Evolutionary conservation across 139 green algal species (phyloP).

Genomic region (Zygnema cylindricum): DNA sequence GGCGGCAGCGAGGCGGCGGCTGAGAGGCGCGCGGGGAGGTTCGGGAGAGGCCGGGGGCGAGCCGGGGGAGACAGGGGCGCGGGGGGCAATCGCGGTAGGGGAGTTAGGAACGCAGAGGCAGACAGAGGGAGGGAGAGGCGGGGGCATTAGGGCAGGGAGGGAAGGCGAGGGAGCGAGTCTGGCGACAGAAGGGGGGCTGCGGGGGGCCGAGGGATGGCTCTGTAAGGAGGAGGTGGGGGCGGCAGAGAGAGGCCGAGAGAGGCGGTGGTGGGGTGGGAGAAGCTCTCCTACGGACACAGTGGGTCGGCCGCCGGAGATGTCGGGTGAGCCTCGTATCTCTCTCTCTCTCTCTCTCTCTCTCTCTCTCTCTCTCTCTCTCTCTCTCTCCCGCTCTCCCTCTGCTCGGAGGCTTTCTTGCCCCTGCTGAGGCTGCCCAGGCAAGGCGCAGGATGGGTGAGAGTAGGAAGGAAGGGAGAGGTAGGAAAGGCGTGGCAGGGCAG

Average conservation of each 20-base stretch:
- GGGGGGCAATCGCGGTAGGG: not conserved
- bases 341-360: too few relatives aligned
- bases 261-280: not conserved
- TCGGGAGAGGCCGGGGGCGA: too few relatives aligned
- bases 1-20: too few relatives aligned
- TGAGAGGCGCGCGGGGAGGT: too few relatives aligned
- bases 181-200: not conserved
- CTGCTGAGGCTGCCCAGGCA: not conserved
- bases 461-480: not conserved
- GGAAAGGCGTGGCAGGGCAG: not conserved
- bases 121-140: not conserved
- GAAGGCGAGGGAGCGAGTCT: not conserved
- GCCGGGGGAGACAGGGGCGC: too few relatives aligned
- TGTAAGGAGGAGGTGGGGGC: not conserved
- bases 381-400: too few relatives aligned
- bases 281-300: not conserved
- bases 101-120: not conserved
- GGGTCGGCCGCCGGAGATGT: not conserved
- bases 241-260: not conserved
- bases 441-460: not conserved
- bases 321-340: too few relatives aligned
- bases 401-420: not conserved
- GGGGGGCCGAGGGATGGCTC: not conserved
- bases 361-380: too few relatives aligned
- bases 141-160: not conserved